These are phyloP conservation scores for Cryphonectria radicalis DNA, from an alignment of 2,329 filamentous ascomycete species.

Conservation along the genomic window DNA sequence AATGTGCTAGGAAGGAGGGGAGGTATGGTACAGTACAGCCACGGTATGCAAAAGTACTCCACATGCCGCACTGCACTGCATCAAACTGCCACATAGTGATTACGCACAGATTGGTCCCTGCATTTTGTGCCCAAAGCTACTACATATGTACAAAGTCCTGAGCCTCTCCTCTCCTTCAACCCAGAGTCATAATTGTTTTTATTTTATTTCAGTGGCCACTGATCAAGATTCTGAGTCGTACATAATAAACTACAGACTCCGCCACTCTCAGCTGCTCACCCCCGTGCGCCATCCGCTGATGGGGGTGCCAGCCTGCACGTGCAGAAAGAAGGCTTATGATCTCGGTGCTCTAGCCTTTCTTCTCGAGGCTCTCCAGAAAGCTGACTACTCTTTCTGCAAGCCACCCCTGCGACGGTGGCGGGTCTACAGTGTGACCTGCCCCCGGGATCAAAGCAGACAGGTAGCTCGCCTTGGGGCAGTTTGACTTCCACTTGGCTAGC, in stretches of 20 bases:
- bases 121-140: neutral
- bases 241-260: neutral
- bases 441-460: conserved; percentile 58
- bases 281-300: neutral
- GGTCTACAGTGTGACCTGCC: conserved; percentile 55
- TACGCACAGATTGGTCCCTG: neutral
- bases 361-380: conserved; percentile 46
- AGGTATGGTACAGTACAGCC: neutral
- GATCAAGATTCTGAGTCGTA: neutral
- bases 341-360: neutral
- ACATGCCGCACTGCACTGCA: neutral
- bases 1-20: neutral
- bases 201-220: no score
- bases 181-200: neutral
- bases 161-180: neutral
- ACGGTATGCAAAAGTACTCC: neutral
- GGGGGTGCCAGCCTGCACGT: neutral
- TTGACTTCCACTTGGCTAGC: conserved; percentile 59
- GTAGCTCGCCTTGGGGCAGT: conserved; percentile 51
- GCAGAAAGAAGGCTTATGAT: neutral
- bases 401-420: conserved; percentile 52
- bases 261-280: neutral
- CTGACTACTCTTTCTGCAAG: conserved; percentile 50
- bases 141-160: neutral
- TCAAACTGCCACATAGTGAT: neutral